Evolutionary conservation across 2,329 filamentous ascomycete species (phyloP).

Genomic region (Paradendryphiella salina): DNA sequence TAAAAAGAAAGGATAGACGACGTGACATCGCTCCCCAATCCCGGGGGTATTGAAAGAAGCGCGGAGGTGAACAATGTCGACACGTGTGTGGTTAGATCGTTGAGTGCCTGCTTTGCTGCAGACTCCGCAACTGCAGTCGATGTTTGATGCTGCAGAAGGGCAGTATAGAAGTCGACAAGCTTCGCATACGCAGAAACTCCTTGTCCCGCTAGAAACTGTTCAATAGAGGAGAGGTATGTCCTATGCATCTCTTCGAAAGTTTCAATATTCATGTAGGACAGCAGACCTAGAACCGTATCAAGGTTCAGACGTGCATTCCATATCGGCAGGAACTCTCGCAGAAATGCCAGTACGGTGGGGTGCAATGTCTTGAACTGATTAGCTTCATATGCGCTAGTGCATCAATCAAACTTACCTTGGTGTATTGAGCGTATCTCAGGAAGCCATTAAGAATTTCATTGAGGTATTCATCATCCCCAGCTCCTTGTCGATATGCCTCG

Average conservation of each 20-base stretch:
- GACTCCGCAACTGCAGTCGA: slow-evolving; percentile 38
- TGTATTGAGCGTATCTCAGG: slow-evolving; percentile 39
- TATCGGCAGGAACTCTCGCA: slow-evolving; percentile 40
- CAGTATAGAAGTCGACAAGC: slow-evolving; percentile 69
- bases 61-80: slow-evolving; percentile 38
- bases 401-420: slow-evolving; percentile 33
- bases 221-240: slow-evolving; percentile 47
- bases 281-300: slow-evolving; percentile 58
- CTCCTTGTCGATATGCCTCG: slow-evolving; percentile 21
- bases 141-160: slow-evolving; percentile 63
- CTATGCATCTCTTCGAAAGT: slow-evolving; percentile 54
- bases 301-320: slow-evolving; percentile 45
- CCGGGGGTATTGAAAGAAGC: slow-evolving; percentile 30
- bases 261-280: slow-evolving; percentile 48
- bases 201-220: slow-evolving; percentile 47
- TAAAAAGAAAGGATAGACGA: slow-evolving; percentile 67
- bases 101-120: slow-evolving; percentile 44
- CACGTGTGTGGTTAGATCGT: slow-evolving; percentile 37
- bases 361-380: slow-evolving; percentile 35
- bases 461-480: slow-evolving; percentile 25
- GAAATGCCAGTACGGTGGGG: slow-evolving; percentile 37
- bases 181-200: slow-evolving; percentile 57
- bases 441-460: slow-evolving; percentile 41
- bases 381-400: not conserved
- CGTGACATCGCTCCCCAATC: slow-evolving; percentile 48